Conservation (phyloP, 169 alveolate species). For the Cryptosporidium ubiquitum region DNA sequence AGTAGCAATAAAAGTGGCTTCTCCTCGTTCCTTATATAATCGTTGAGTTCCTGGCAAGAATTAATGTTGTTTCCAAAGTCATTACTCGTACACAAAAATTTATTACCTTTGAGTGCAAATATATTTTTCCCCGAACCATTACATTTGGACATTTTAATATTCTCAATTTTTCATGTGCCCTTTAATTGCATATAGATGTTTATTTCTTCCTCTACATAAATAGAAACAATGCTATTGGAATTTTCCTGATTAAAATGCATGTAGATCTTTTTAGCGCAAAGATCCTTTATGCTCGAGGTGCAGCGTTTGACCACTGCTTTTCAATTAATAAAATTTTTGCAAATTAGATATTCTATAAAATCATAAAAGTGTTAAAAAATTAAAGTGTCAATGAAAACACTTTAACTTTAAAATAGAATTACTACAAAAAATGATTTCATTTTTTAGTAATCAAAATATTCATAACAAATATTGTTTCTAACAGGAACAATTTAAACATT, state of each 20-base stretch:
- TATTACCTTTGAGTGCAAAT: not conserved
- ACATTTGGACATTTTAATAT: conserved; percentile 48
- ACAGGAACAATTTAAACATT: no score
- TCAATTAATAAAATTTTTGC: conserved; percentile 19
- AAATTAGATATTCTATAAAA: not conserved
- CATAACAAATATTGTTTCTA: not conserved
- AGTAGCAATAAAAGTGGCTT: conserved; percentile 3
- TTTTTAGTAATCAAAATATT: no score
- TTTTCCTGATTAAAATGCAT: conserved; percentile 31
- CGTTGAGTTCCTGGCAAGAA: not conserved
- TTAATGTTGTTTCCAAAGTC: not conserved
- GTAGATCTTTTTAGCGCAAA: conserved; percentile 72
- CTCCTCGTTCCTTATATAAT: conserved; percentile 5
- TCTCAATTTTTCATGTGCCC: not conserved
- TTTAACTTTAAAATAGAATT: not conserved
- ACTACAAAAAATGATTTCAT: not conserved
- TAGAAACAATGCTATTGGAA: not conserved
- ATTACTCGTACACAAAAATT: not conserved
- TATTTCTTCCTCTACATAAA: not conserved
- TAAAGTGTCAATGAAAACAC: not conserved
- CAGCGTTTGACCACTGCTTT: conserved; percentile 56
- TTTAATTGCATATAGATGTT: conserved; percentile 14
- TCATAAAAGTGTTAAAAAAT: not conserved
- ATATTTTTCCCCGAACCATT: conserved; percentile 30
- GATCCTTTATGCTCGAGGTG: conserved; percentile 63